phyloP scores from a whole-genome alignment of 495 filamentous ascomycete species.

The Cairneyella variabilis region DNA sequence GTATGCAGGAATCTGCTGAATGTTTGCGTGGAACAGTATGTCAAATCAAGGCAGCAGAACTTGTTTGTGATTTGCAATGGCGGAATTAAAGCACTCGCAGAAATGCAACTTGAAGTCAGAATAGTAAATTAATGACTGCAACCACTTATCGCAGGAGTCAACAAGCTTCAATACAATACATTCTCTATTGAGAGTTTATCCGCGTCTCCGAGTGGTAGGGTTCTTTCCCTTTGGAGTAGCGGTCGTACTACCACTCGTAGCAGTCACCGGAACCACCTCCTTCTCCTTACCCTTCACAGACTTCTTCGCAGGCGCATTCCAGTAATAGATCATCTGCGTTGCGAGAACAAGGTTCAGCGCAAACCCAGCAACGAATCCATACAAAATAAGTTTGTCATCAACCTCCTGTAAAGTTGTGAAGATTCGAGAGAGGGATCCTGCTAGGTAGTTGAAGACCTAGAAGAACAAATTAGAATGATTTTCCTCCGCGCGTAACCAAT shows the following conservation, averaged over 20 bases:
- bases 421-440: constrained; percentile 85
- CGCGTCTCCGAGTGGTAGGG: constrained; percentile 50
- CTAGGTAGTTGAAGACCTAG: constrained; percentile 96
- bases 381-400: constrained; percentile 90
- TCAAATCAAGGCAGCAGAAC: too few species aligned
- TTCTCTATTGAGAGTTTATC: constrained; percentile 24
- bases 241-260: constrained; percentile 27
- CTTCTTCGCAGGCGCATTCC: constrained; percentile 59
- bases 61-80: too few species aligned
- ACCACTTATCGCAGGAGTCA: constrained; percentile 27
- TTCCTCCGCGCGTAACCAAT: too few species aligned
- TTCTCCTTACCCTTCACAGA: constrained; percentile 14
- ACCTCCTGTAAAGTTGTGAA: constrained; percentile 97
- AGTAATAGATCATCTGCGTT: constrained; percentile 93
- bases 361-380: constrained; percentile 87
- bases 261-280: constrained; percentile 18
- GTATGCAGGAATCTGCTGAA: too few species aligned
- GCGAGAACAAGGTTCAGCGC: constrained; percentile 82
- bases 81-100: too few species aligned
- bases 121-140: too few species aligned
- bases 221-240: constrained; percentile 44
- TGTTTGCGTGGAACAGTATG: too few species aligned
- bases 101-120: too few species aligned
- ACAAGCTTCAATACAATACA: constrained; percentile 7
- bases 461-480: constrained; percentile 18